Conservation (phyloP, 73 alveolate species). For the Loxodes magnus region DNA sequence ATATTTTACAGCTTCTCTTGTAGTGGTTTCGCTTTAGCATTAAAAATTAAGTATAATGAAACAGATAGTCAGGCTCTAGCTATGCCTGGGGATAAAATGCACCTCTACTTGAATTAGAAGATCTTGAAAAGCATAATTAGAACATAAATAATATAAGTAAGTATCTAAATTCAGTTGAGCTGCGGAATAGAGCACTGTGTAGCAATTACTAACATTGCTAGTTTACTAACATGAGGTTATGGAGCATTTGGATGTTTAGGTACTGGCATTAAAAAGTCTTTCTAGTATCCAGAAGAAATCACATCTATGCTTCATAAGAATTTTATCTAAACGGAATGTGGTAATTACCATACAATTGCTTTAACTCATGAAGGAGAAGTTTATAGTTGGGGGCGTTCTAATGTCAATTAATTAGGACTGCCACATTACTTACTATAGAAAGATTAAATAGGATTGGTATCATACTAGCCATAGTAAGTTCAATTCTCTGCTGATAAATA, state of each 20-base stretch:
- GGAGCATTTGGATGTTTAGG: constrained; percentile 68
- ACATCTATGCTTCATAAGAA: background rate
- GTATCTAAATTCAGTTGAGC: too few relatives aligned
- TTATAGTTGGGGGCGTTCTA: constrained; percentile 50
- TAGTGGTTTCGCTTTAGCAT: too few relatives aligned
- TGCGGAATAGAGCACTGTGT: constrained; percentile 54
- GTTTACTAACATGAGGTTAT: constrained; percentile 53
- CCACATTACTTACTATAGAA: constrained; percentile 10
- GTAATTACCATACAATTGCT: constrained; percentile 50
- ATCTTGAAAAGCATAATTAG: too few relatives aligned
- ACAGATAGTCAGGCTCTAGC: too few relatives aligned
- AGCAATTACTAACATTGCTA: constrained; percentile 31
- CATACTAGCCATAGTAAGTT: constrained; percentile 15
- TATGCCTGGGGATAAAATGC: too few relatives aligned
- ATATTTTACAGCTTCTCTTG: too few relatives aligned
- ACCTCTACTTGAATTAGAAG: too few relatives aligned
- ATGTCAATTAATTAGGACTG: constrained; percentile 43
- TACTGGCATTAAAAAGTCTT: constrained; percentile 31
- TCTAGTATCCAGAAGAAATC: constrained; percentile 25
- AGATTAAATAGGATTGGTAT: constrained; percentile 29
- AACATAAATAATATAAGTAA: too few relatives aligned
- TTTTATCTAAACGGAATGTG: constrained; percentile 24
- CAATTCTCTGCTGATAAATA: constrained; percentile 4
- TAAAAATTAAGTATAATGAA: too few relatives aligned
- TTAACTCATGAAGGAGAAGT: constrained; percentile 11